Conservation (phyloP, 2,329 filamentous ascomycete species). For the Stagonosporopsis tanaceti region DNA sequence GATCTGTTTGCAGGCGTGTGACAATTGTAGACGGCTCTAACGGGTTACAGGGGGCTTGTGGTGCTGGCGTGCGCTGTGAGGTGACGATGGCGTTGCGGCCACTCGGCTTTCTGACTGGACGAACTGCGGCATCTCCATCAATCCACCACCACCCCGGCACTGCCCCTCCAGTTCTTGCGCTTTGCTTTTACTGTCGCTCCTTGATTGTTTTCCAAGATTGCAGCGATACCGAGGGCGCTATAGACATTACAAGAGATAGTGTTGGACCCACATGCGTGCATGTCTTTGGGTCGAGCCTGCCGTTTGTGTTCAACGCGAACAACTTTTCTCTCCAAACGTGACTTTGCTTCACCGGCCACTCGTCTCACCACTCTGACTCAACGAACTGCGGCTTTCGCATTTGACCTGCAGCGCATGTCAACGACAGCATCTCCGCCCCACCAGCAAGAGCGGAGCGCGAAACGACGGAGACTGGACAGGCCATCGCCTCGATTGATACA, state of each 20-base stretch:
- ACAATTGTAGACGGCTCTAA: constrained; percentile 12
- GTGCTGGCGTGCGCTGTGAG: constrained; percentile 21
- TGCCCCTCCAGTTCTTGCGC: constrained; percentile 17
- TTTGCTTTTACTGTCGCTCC: constrained; percentile 8
- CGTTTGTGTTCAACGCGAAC: constrained; percentile 39
- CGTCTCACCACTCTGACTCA: constrained; percentile 13
- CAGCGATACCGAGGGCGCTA: constrained; percentile 6
- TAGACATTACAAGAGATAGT: constrained; percentile 9
- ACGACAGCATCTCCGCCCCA: constrained; percentile 27
- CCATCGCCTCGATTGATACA: constrained; percentile 29
- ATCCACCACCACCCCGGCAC: constrained; percentile 19
- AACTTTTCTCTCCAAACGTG: constrained; percentile 33
- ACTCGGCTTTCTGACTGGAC: constrained; percentile 44
- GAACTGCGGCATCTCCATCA: constrained; percentile 39
- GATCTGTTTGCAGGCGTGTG: background rate
- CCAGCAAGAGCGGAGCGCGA: constrained; percentile 38
- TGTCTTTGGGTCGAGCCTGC: constrained; percentile 41
- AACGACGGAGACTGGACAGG: constrained; percentile 41
- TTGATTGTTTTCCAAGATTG: constrained; percentile 1
- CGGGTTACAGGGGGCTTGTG: constrained; percentile 18
- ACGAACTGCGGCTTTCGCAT: constrained; percentile 6
- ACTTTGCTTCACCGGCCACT: constrained; percentile 23
- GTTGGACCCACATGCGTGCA: constrained; percentile 33
- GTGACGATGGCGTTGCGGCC: constrained; percentile 43
- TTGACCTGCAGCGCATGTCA: constrained; percentile 42